These are phyloP conservation scores for Dactylorhiza incarnata DNA, from an alignment of 106 monocot genomes.

Conservation along the genomic window DNA sequence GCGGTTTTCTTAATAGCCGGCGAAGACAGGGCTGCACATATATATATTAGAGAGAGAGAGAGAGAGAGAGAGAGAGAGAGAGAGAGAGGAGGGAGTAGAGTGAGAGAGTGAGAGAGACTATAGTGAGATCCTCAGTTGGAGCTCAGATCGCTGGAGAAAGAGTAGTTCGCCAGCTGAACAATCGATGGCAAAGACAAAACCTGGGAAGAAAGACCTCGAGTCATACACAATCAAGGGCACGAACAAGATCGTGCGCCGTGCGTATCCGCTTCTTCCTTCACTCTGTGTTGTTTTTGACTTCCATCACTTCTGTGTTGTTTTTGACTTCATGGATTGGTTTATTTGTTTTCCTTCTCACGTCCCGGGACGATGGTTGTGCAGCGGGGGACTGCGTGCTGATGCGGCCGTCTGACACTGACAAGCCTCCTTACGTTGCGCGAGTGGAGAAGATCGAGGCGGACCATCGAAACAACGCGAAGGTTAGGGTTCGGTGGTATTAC, in stretches of 20 bases:
- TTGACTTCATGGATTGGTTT: background rate
- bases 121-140: background rate
- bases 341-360: background rate
- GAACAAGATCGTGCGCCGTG: slow-evolving; percentile 27
- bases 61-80: no score
- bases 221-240: slow-evolving; percentile 33
- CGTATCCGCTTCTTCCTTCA: background rate
- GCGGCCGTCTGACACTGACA: slow-evolving; percentile 28
- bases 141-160: background rate
- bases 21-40: no score
- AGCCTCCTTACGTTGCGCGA: slow-evolving; percentile 23
- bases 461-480: slow-evolving; percentile 25
- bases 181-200: slow-evolving; percentile 26
- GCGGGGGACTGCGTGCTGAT: slow-evolving; percentile 28
- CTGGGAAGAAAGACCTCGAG: slow-evolving; percentile 24
- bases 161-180: background rate
- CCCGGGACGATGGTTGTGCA: slow-evolving; percentile 5
- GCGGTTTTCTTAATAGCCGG: no score
- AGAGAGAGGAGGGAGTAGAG: background rate
- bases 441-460: slow-evolving; percentile 26
- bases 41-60: no score
- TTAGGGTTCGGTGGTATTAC: slow-evolving; percentile 26
- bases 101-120: background rate
- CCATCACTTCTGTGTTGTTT: background rate
- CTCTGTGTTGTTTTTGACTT: background rate